Conservation (phyloP, 192 early-diverging fungal species). For the Coemansia sp. region DNA sequence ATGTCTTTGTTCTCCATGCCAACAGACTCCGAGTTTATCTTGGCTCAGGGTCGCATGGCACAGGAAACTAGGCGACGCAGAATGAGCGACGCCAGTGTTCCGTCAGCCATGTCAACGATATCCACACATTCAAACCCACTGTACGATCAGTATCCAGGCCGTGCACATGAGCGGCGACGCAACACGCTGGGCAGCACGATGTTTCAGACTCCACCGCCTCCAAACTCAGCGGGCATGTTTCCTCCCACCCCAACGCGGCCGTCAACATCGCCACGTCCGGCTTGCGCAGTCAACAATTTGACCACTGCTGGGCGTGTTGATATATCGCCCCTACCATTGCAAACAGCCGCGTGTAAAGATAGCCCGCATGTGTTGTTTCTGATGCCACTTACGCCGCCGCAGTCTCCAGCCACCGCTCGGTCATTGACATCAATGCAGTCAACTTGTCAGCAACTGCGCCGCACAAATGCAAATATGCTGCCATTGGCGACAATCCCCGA, state of each 20-base stretch:
- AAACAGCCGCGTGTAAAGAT: not conserved
- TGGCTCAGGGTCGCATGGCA: conserved; percentile 34
- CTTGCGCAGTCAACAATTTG: not conserved
- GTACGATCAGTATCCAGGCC: not conserved
- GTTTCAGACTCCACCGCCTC: conserved; percentile 13
- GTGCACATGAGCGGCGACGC: conserved; percentile 25
- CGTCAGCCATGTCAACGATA: conserved; percentile 17
- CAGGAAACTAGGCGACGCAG: conserved; percentile 43
- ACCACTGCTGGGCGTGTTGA: not conserved
- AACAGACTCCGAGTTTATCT: conserved; percentile 34
- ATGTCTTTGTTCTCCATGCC: conserved; percentile 40
- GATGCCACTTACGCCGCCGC: conserved; percentile 27
- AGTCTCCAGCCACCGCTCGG: conserved; percentile 18
- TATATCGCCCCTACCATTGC: not conserved
- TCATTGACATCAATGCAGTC: not conserved
- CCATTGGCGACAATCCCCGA: conserved; percentile 18
- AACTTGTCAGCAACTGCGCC: conserved; percentile 3
- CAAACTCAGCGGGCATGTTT: not conserved
- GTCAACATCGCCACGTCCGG: not conserved
- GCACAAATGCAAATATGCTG: not conserved
- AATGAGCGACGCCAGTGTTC: conserved; percentile 37
- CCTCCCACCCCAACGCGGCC: not conserved
- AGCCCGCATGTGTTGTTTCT: conserved; percentile 21
- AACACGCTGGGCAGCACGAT: conserved; percentile 36
- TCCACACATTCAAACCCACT: not conserved